A percentile compares a stretch with the other conserved stretches of the same genome.
Conservation (phyloP, 352 stramenopile species). For the Pythium brassicae region DNA sequence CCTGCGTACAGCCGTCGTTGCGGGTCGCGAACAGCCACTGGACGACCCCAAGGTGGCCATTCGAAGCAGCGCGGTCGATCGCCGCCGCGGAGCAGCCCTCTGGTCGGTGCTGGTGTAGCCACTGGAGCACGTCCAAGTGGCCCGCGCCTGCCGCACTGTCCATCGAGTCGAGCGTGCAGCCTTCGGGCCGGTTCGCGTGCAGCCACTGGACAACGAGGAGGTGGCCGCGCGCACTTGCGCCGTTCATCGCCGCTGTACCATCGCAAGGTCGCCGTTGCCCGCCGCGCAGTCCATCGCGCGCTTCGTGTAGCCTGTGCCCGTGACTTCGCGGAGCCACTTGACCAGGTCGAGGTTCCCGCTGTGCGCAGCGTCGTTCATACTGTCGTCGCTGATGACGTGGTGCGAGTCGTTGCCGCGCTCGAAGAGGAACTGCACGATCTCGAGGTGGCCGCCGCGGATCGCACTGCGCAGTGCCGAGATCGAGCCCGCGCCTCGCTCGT, state of each 20-base stretch:
- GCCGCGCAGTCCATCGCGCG: not conserved
- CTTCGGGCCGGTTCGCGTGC: slow-evolving; percentile 3
- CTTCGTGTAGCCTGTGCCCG: not conserved
- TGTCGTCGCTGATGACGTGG: slow-evolving; percentile 4
- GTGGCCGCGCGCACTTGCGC: slow-evolving; percentile 1
- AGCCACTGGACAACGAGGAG: slow-evolving; percentile 6
- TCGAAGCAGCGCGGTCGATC: not conserved
- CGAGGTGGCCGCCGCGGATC: slow-evolving; percentile 3
- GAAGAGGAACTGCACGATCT: slow-evolving; percentile 10
- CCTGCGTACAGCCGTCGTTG: not conserved
- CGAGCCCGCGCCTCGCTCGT: not conserved
- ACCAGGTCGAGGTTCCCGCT: slow-evolving; percentile 9
- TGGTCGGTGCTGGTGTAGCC: not conserved
- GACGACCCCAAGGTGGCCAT: not conserved
- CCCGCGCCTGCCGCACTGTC: not conserved
- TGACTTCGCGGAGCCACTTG: not conserved
- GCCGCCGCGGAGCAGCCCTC: not conserved
- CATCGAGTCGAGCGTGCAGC: slow-evolving; percentile 4
- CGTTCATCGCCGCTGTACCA: slow-evolving; percentile 3
- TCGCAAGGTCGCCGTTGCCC: not conserved
- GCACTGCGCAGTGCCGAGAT: slow-evolving; percentile 6
- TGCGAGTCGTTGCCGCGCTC: slow-evolving; percentile 8
- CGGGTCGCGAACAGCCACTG: not conserved
- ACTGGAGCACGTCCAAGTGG: not conserved
- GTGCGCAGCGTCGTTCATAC: slow-evolving; percentile 4